Percentiles rank a stretch among this genome's conserved stretches.
Evolutionary conservation across 805 yeast species (phyloP).

Genomic region (Monosporozyma solicola): DNA sequence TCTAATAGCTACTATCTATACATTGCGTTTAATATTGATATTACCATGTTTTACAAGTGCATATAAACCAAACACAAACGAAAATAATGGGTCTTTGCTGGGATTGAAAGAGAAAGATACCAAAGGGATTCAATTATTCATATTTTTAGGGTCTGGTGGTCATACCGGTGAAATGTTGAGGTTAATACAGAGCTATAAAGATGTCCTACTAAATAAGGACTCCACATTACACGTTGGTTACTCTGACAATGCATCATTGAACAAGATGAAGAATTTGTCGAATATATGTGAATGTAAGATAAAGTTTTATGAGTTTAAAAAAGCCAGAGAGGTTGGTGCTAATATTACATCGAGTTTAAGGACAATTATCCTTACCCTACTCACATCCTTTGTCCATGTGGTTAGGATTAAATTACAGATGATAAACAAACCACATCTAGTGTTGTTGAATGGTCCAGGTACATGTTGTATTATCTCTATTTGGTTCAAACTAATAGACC

Average conservation of each 20-base stretch:
- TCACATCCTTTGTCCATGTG: conserved; percentile 14
- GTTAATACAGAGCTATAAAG: conserved; percentile 37
- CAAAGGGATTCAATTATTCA: conserved; percentile 33
- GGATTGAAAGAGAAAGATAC: not conserved
- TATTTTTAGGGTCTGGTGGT: conserved; percentile 91
- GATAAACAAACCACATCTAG: conserved; percentile 18
- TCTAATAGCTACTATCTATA: conserved; percentile 6
- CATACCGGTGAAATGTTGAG: conserved; percentile 95
- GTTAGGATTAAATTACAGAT: conserved; percentile 13
- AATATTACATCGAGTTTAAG: conserved; percentile 23
- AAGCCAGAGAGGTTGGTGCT: conserved; percentile 35
- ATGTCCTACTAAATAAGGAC: conserved; percentile 38
- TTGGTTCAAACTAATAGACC: conserved; percentile 23
- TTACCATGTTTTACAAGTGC: conserved; percentile 13
- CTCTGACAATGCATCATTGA: conserved; percentile 31
- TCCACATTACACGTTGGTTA: conserved; percentile 33
- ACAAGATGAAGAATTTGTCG: conserved; percentile 28
- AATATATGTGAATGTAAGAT: conserved; percentile 6
- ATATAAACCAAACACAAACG: not conserved
- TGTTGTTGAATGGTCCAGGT: conserved; percentile 34
- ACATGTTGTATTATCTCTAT: conserved; percentile 27
- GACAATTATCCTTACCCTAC: conserved; percentile 30
- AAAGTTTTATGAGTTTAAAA: conserved; percentile 19
- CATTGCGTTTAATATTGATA: conserved; percentile 12
- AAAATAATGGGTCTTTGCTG: not conserved